Percentiles rank a stretch among this genome's conserved stretches.
These are phyloP conservation scores for Dioscorea cayenensis DNA, from an alignment of 116 monocot genomes.

Conservation along the genomic window DNA sequence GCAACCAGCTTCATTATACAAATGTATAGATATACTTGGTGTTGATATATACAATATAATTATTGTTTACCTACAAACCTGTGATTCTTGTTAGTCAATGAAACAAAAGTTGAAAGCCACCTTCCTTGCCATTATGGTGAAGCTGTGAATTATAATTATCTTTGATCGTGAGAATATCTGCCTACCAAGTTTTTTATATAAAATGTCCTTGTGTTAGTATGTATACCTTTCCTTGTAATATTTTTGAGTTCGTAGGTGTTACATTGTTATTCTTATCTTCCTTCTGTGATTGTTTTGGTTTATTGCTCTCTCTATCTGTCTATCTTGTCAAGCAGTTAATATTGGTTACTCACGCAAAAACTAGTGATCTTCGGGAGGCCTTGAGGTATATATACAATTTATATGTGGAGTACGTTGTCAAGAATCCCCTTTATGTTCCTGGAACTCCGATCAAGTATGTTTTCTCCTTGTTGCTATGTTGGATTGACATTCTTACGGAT, in stretches of 20 bases:
- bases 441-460: constrained; percentile 78
- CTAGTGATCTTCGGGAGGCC: constrained; percentile 68
- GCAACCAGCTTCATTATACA: too few relatives aligned
- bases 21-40: too few relatives aligned
- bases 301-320: not conserved
- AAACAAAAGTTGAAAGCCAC: too few relatives aligned
- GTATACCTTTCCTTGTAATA: not conserved
- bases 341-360: constrained; percentile 79
- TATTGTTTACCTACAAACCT: too few relatives aligned
- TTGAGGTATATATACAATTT: constrained; percentile 88
- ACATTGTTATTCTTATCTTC: not conserved
- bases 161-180: too few relatives aligned
- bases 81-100: too few relatives aligned
- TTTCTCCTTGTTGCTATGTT: not conserved
- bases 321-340: constrained; percentile 51
- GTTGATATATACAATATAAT: too few relatives aligned
- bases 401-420: constrained; percentile 90
- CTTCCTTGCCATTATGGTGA: too few relatives aligned
- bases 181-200: too few relatives aligned
- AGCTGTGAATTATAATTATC: too few relatives aligned
- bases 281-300: not conserved
- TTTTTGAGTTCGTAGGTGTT: not conserved
- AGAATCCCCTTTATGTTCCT: constrained; percentile 82
- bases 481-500: not conserved
- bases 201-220: too few relatives aligned